A percentile compares a stretch with the other conserved stretches of the same genome.
These are phyloP conservation scores for Hibiscus trionum DNA, from an alignment of 345 rosid genomes.

Conservation along the genomic window DNA sequence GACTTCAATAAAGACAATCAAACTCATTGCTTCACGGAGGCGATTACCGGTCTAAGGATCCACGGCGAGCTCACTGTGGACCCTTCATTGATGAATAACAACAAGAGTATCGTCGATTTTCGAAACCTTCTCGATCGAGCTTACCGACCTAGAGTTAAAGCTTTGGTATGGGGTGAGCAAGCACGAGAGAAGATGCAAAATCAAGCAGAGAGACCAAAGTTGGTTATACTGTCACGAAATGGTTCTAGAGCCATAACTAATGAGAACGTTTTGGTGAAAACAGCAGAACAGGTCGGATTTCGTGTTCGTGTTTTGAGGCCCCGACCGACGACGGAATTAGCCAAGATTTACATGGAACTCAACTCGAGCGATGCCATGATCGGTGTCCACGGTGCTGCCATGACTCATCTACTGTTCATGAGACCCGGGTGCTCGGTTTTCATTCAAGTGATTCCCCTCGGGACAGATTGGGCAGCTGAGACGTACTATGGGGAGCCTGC, in stretches of 20 bases:
- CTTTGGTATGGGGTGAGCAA: conserved; percentile 25
- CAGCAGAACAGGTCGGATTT: conserved; percentile 49
- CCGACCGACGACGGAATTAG: conserved; percentile 37
- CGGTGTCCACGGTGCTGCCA: conserved; percentile 72
- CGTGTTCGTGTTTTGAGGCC: conserved; percentile 43
- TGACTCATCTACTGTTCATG: conserved; percentile 65
- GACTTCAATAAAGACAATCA: conserved; percentile 45
- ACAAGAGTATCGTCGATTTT: conserved; percentile 40
- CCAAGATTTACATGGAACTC: conserved; percentile 39
- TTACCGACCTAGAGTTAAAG: conserved; percentile 38
- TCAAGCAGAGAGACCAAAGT: conserved; percentile 31
- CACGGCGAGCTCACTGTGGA: conserved; percentile 52
- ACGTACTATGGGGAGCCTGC: conserved; percentile 61
- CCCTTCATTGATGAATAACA: conserved; percentile 29
- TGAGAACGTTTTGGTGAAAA: conserved; percentile 38
- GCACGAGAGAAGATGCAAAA: not conserved
- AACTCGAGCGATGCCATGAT: conserved; percentile 64
- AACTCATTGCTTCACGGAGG: conserved; percentile 64
- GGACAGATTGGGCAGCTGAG: conserved; percentile 69
- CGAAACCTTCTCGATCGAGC: conserved; percentile 41
- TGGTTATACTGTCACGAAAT: conserved; percentile 43
- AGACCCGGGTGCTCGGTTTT: conserved; percentile 53
- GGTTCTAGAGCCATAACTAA: conserved; percentile 52
- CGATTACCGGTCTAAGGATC: conserved; percentile 49
- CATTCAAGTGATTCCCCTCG: conserved; percentile 60